Percentiles rank a stretch among this genome's conserved stretches.
phyloP scores from a whole-genome alignment of 495 filamentous ascomycete species.

The Parathielavia hyrcaniae region DNA sequence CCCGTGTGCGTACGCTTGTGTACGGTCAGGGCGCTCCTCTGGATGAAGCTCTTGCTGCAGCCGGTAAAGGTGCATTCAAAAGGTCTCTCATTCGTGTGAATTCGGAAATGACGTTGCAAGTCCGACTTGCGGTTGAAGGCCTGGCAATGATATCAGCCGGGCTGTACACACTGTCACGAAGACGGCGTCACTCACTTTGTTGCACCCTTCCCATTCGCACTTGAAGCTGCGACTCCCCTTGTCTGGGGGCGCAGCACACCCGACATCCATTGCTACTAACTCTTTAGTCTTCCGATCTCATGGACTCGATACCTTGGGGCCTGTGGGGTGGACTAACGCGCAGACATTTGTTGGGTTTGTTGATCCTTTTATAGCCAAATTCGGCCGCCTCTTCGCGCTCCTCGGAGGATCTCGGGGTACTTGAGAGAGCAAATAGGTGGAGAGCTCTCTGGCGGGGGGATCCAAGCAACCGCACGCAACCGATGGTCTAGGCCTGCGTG shows the following conservation, averaged over 20 bases:
- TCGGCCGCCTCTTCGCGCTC: conserved; percentile 17
- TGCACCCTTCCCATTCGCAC: conserved; percentile 49
- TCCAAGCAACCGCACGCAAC: conserved; percentile 4
- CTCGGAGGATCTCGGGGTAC: conserved; percentile 18
- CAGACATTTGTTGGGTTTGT: conserved; percentile 28
- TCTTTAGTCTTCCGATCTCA: conserved; percentile 17
- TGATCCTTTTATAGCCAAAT: conserved; percentile 33
- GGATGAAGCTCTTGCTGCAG: conserved; percentile 86
- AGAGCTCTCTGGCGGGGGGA: conserved; percentile 14
- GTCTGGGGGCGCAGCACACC: conserved; percentile 50
- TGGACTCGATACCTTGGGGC: conserved; percentile 12
- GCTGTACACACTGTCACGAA: neutral
- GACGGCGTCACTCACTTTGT: conserved; percentile 41
- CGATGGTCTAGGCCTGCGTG: neutral
- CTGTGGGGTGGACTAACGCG: conserved; percentile 21
- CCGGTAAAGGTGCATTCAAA: conserved; percentile 63
- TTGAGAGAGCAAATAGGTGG: conserved; percentile 24
- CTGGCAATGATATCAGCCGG: conserved; percentile 41
- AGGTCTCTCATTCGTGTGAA: conserved; percentile 85
- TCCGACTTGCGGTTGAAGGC: conserved; percentile 93
- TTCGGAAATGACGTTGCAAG: conserved; percentile 78
- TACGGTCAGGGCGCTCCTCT: conserved; percentile 79
- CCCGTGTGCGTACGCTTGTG: conserved; percentile 84
- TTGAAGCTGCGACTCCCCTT: conserved; percentile 44
- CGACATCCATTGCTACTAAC: conserved; percentile 45